Evolutionary conservation across 306 rosid species (phyloP).

Genomic region (Gleditsia sinensis): DNA sequence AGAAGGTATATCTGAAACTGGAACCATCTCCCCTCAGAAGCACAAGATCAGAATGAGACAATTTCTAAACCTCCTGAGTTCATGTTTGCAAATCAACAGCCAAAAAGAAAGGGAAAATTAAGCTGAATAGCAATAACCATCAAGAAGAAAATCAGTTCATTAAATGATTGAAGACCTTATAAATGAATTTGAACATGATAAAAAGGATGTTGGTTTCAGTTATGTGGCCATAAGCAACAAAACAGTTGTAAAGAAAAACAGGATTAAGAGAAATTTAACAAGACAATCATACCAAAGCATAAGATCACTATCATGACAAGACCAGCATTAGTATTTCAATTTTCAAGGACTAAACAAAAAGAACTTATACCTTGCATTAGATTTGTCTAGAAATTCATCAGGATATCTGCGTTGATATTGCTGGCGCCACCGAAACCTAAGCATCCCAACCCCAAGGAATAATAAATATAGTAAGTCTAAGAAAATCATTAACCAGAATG

Average conservation of each 20-base stretch:
- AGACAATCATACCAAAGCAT: neutral
- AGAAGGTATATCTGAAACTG: neutral
- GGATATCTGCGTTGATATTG: slow-evolving; percentile 88
- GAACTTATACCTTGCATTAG: slow-evolving; percentile 70
- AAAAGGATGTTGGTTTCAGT: neutral
- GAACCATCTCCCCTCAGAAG: neutral
- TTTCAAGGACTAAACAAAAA: neutral
- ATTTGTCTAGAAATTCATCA: slow-evolving; percentile 78
- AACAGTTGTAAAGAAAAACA: neutral
- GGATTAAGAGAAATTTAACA: neutral
- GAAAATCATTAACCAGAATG: slow-evolving; percentile 21
- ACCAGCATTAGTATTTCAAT: neutral
- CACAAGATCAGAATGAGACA: neutral
- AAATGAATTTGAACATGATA: neutral
- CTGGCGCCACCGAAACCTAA: slow-evolving; percentile 87
- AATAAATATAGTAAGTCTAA: neutral
- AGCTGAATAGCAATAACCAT: too few species aligned
- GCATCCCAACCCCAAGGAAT: slow-evolving; percentile 19
- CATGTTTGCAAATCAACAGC: neutral
- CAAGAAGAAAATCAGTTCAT: neutral
- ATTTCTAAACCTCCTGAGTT: neutral
- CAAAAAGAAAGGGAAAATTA: neutral
- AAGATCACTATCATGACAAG: neutral
- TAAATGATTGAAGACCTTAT: neutral
- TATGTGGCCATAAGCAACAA: neutral